Base-by-base conservation (phyloP, 495 filamentous ascomycete species). In the Talaromyces adpressus region DNA sequence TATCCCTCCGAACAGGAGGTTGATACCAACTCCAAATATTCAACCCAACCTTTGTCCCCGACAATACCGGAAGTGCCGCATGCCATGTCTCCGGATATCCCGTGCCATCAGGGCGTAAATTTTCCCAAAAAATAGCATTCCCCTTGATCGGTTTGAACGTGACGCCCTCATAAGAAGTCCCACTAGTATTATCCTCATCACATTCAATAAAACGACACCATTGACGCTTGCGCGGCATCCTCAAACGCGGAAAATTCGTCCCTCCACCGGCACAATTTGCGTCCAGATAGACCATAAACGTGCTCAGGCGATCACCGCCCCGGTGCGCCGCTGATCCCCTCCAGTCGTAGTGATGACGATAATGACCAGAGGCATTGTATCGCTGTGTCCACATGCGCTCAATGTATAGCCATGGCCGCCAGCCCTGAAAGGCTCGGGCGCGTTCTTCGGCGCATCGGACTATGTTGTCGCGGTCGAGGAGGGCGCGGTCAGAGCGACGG, bases 121-220 rank as follows among this genome's bases (percentile, higher is more conserved):
- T 92, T 77, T 85, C 82, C 89, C 89, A 92, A 69, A 86, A 92
- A n/a, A 92, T 81, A 6, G 87, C 89, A 74, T 88, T 89, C 22
- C 89, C 88, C 68, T 84, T 81, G 12, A 87, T 74, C 0, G 88
- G 84, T 29, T 58, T 57, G 23, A 63, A 57, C 30, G 62, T 63
- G 32, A 63, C 32, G 18, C 47, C 45, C 51, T 61, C 52, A 11
- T 56, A 56, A 22, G 52, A 27, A 6, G 22, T n/a, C 27, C 76
- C 65, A 82, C 82, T 67, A 91, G 90, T 51, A 86, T 90, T 4
- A 89, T 75, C 70, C 62, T 75, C 76, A 47, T 83, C 82, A 65
- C 86, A 88, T 64, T 87, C 84, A 68, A 88, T 65, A 69, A 83
- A 84, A 62, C 71, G 73, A 75, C 84, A 86, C 86, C 87, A 90